Evolutionary conservation across 768 basidiomycete species (phyloP).

Genomic region (Cystobasidium ongulense): DNA sequence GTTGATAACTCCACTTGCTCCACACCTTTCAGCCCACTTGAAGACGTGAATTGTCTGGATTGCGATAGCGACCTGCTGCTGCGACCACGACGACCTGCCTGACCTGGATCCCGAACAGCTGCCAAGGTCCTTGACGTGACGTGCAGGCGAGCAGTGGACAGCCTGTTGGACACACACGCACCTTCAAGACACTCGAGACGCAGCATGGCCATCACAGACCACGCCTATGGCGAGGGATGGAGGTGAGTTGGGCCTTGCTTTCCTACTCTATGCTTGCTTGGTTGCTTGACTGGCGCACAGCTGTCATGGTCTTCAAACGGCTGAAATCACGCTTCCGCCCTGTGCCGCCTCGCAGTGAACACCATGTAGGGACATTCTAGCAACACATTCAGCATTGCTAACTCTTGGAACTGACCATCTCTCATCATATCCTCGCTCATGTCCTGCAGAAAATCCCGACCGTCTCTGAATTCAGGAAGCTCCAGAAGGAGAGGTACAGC

Average conservation of each 20-base stretch:
- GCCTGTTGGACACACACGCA: not conserved
- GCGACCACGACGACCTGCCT: too few relatives aligned
- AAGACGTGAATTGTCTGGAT: too few relatives aligned
- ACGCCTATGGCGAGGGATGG: constrained; percentile 2
- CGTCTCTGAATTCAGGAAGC: not conserved
- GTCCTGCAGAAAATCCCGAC: not conserved
- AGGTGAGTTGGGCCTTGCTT: too few relatives aligned
- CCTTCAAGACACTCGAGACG: too few relatives aligned
- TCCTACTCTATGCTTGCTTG: not conserved
- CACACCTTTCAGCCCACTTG: too few relatives aligned
- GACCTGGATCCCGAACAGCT: too few relatives aligned
- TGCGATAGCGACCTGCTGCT: too few relatives aligned
- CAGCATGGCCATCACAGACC: not conserved
- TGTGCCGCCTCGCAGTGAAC: not conserved
- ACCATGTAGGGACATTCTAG: not conserved
- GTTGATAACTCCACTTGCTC: too few relatives aligned
- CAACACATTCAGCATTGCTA: too few relatives aligned
- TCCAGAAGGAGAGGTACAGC: not conserved
- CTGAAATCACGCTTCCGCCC: not conserved
- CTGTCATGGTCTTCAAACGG: not conserved
- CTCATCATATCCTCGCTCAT: not conserved
- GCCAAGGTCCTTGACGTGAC: not conserved
- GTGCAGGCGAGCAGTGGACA: not conserved
- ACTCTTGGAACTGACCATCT: not conserved
- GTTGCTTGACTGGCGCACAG: not conserved